phyloP scores from a whole-genome alignment of 768 basidiomycete species.

The Rubroboletus pulcherrimus region DNA sequence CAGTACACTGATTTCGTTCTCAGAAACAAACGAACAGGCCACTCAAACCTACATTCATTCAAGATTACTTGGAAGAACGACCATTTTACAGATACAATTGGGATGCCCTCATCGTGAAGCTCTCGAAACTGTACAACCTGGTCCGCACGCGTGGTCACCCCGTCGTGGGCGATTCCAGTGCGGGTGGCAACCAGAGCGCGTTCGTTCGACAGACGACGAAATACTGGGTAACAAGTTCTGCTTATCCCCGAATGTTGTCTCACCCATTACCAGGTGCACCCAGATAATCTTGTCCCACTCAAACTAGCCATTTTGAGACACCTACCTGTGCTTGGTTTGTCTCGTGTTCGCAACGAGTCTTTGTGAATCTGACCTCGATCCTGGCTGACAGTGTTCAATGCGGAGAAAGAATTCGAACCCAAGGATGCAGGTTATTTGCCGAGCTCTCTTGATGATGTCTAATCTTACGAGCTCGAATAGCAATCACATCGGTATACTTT shows the following conservation, averaged over 20 bases:
- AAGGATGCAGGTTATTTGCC: constrained; percentile 66
- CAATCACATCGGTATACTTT: constrained; percentile 96
- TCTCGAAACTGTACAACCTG: constrained; percentile 92
- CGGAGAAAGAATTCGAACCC: constrained; percentile 86
- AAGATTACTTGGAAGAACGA: constrained; percentile 87
- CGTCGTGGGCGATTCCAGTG: constrained; percentile 87
- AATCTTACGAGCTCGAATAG: constrained; percentile 35
- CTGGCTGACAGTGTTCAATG: constrained; percentile 70
- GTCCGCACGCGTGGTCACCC: constrained; percentile 95
- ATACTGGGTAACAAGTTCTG: constrained; percentile 77
- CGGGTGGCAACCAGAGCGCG: constrained; percentile 93
- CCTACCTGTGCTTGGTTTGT: constrained; percentile 86
- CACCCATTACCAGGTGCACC: constrained; percentile 56
- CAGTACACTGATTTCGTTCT: constrained; percentile 4
- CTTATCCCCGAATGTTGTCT: neutral
- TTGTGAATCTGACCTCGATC: constrained; percentile 4
- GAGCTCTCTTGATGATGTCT: neutral
- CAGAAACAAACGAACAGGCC: constrained; percentile 90
- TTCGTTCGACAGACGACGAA: constrained; percentile 99
- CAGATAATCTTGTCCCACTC: constrained; percentile 89
- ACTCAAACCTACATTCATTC: constrained; percentile 85
- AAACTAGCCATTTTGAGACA: constrained; percentile 91
- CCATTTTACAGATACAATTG: constrained; percentile 97
- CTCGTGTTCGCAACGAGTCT: neutral
- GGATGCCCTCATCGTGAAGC: constrained; percentile 94